Evolutionary conservation across 75 land plant species (phyloP), one percentile per base, ranked within the genome.

Genomic region (Gnetum montanum): DNA sequence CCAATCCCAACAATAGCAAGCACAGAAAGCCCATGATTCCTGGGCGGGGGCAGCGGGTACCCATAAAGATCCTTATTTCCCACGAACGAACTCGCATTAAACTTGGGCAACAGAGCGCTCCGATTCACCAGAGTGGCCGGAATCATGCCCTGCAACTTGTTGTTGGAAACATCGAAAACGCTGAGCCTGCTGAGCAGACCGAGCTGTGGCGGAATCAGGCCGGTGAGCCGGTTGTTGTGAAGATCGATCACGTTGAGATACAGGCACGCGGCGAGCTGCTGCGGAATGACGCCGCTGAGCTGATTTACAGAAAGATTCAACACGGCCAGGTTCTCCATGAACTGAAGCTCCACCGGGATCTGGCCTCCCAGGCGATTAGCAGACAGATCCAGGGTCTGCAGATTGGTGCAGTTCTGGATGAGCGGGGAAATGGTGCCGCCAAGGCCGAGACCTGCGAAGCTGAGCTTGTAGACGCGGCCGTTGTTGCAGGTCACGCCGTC

Each of bases 1-100:
- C 96, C 96, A 51, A 90, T 86, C 63, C 92, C 92, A 23, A 90
- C 92, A 41, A 90, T 90, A 49, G 82, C 80, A 28, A 77, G 27
- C 22, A 86, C 68, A 1, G 88, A 70, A 26, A 90, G 57, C 26
- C 77, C 70, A 24, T 63, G 76, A 26, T 57, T 51, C 51, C 43
- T 70, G 44, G 68, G 31, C 11, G 65, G 67, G 0, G 74, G 60
- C 38, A 90, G 59, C 1, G 96, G 96, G 59, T 77, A 90, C 29
- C 96, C 96, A 47, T 74, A 86, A 30, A 90, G 57, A 22, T 64
- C 83, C 61, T 68, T 72, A 50, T 90, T 90, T 1, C 88, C 88
- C 31, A 57, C 51, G 26, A 86, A 90, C 0, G 84, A 73, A 25
- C 68, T 68, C 15, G 72, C 76, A 43, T 90, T 90, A 60, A 90